Percentiles rank a stretch among this genome's conserved stretches.
These are phyloP conservation scores for Rhizopogon sp. DNA, from an alignment of 768 basidiomycete species.

Conservation along the genomic window DNA sequence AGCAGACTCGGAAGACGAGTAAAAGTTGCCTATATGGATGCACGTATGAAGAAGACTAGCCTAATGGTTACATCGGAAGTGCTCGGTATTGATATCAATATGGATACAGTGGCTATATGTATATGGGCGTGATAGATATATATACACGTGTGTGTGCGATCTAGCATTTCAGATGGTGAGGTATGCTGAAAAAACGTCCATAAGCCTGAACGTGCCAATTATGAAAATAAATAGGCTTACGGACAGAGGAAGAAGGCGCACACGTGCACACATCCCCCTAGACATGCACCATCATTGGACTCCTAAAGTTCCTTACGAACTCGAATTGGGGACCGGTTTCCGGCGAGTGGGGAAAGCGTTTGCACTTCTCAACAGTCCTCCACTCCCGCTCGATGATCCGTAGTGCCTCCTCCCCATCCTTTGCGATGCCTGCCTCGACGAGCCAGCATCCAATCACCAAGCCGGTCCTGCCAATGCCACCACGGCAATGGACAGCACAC, in stretches of 20 bases:
- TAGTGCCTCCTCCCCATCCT: slow-evolving; percentile 61
- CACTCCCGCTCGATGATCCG: slow-evolving; percentile 62
- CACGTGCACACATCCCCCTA: neutral
- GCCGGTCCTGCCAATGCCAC: slow-evolving; percentile 68
- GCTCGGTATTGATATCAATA: neutral
- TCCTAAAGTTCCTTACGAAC: slow-evolving; percentile 57
- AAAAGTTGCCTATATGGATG: neutral
- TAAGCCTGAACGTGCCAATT: neutral
- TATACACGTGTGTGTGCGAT: neutral
- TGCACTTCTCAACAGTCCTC: slow-evolving; percentile 75
- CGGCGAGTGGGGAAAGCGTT: slow-evolving; percentile 68
- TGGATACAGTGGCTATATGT: neutral
- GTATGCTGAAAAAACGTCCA: neutral
- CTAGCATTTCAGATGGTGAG: neutral
- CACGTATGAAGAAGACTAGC: neutral
- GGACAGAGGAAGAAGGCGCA: neutral
- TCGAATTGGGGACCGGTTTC: slow-evolving; percentile 79
- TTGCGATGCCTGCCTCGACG: slow-evolving; percentile 58
- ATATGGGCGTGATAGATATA: neutral
- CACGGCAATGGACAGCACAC: slow-evolving; percentile 74
- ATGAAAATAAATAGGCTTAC: neutral
- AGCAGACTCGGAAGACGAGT: neutral
- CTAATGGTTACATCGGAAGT: neutral
- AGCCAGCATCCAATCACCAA: slow-evolving; percentile 73
- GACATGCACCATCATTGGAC: neutral